Conservation (phyloP, 1,284 basidiomycete genomes). For the Sporisorium exsertum region DNA sequence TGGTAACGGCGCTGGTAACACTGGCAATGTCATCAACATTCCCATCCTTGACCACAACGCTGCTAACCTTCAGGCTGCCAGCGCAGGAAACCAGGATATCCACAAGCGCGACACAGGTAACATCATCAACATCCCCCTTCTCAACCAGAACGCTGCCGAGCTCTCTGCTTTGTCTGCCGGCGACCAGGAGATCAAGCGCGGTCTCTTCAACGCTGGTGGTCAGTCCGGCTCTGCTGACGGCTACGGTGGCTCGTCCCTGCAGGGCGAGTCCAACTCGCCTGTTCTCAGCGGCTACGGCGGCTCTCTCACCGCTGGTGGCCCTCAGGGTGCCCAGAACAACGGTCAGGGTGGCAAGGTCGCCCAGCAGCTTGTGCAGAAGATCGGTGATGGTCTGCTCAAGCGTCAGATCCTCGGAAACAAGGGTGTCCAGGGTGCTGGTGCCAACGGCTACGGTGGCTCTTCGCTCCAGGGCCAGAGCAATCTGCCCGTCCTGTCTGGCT, state of each 20-base stretch:
- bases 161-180: too few relatives aligned
- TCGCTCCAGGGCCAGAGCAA: conserved; percentile 25
- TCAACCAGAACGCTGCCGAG: too few relatives aligned
- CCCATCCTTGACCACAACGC: too few relatives aligned
- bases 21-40: too few relatives aligned
- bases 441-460: conserved; percentile 21
- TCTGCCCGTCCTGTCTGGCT: conserved; percentile 19
- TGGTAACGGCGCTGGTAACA: too few relatives aligned
- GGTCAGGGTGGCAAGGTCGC: conserved; percentile 7
- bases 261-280: conserved; percentile 13
- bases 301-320: conserved; percentile 16
- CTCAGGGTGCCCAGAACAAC: conserved; percentile 9
- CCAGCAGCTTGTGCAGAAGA: conserved; percentile 1
- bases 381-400: neutral
- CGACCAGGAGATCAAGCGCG: too few relatives aligned
- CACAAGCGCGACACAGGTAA: too few relatives aligned
- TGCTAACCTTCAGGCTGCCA: too few relatives aligned
- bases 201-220: too few relatives aligned
- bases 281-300: conserved; percentile 13
- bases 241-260: conserved; percentile 5
- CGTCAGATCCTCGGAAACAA: too few relatives aligned
- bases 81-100: too few relatives aligned
- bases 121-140: too few relatives aligned
- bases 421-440: conserved; percentile 10
- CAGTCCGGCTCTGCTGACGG: neutral